Conservation (phyloP, 257 asterid species). For the Nemophila menziesii region DNA sequence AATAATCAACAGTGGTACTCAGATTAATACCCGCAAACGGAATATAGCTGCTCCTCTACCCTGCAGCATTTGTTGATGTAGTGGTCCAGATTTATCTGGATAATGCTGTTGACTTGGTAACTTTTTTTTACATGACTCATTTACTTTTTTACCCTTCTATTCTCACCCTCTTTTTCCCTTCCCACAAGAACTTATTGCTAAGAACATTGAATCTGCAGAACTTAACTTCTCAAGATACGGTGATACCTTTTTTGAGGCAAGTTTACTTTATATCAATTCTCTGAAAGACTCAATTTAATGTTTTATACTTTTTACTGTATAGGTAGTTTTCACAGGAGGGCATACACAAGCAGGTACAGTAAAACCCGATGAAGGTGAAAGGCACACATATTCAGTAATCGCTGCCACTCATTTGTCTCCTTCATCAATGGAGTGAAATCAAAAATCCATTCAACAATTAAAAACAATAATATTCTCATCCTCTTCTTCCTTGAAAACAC, state of each 20-base stretch:
- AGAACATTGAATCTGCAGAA: conserved; percentile 68
- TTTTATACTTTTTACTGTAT: too few relatives aligned
- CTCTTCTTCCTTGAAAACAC: too few relatives aligned
- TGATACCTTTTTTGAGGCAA: conserved; percentile 87
- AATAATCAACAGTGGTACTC: conserved; percentile 99
- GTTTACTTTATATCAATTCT: neutral
- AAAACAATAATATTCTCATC: too few relatives aligned
- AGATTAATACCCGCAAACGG: conserved; percentile 99
- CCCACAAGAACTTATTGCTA: conserved; percentile 84
- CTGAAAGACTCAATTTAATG: too few relatives aligned
- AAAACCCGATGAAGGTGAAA: conserved; percentile 96
- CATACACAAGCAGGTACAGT: conserved; percentile 98
- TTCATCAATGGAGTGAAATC: too few relatives aligned
- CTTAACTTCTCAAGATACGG: conserved; percentile 92
- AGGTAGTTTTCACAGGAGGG: conserved; percentile 89
- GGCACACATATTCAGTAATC: conserved; percentile 80
- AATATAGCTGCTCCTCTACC: conserved; percentile 96
- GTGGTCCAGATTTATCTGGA: conserved; percentile 99
- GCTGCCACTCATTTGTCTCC: too few relatives aligned
- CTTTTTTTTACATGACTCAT: too few relatives aligned
- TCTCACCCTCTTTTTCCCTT: neutral
- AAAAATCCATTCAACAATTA: too few relatives aligned
- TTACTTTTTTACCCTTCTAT: neutral
- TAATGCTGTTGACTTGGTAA: conserved; percentile 99
- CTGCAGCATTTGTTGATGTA: conserved; percentile 99